phyloP scores from a whole-genome alignment of 1,284 basidiomycete genomes.

The Austropuccinia psidii region DNA sequence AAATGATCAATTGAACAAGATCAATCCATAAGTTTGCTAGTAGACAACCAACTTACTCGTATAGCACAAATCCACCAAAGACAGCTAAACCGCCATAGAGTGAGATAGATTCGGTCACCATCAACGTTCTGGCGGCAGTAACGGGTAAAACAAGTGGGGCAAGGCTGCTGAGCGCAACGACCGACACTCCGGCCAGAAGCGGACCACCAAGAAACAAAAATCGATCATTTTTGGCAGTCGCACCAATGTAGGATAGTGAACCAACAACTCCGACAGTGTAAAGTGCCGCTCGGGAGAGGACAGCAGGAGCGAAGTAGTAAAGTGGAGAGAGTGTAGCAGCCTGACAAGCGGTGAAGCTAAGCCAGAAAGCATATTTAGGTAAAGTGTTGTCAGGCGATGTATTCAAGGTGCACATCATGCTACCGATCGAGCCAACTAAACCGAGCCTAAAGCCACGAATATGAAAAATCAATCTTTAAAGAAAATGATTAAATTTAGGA shows the following conservation, averaged over 20 bases:
- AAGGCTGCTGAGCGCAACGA: conserved; percentile 73
- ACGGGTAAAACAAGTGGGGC: conserved; percentile 80
- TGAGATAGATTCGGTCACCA: conserved; percentile 67
- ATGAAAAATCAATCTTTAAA: conserved; percentile 77
- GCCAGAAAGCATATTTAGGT: conserved; percentile 40
- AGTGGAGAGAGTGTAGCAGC: conserved; percentile 72
- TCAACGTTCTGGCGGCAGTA: conserved; percentile 63
- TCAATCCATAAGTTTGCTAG: background rate
- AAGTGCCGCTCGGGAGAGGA: conserved; percentile 77
- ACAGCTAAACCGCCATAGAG: conserved; percentile 80
- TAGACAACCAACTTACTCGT: conserved; percentile 53
- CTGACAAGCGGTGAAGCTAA: conserved; percentile 73
- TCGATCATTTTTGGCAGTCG: conserved; percentile 76
- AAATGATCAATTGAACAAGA: background rate
- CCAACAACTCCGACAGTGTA: conserved; percentile 82
- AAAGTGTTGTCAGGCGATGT: conserved; percentile 31
- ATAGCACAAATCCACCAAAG: conserved; percentile 77
- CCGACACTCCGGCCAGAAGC: conserved; percentile 64
- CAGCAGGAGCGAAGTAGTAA: conserved; percentile 75
- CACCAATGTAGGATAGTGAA: conserved; percentile 74
- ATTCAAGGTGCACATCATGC: conserved; percentile 41
- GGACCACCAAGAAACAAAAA: conserved; percentile 67
- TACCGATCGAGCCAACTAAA: conserved; percentile 54
- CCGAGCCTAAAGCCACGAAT: conserved; percentile 56
- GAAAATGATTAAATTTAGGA: conserved; percentile 57